A percentile compares a stretch with the other conserved stretches of the same genome.
phyloP scores from a whole-genome alignment of 495 filamentous ascomycete species.

The Rhizodiscina lignyota region DNA sequence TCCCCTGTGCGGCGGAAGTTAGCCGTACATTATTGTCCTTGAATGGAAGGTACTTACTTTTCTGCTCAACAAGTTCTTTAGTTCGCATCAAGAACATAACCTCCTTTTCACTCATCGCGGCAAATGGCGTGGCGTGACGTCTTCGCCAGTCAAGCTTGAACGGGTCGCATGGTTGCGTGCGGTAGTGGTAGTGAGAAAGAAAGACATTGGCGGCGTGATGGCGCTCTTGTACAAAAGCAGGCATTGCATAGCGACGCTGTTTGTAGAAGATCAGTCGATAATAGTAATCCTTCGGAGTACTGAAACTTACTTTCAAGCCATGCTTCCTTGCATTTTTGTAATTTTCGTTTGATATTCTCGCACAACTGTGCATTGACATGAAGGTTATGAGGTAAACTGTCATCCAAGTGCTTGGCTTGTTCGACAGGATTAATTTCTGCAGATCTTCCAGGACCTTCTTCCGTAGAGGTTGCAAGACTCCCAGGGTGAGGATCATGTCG shows the following conservation, averaged over 20 bases:
- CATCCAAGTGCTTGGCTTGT: not conserved
- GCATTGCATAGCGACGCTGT: not conserved
- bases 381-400: conserved; percentile 2
- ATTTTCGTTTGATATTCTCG: not conserved
- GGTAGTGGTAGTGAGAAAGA: conserved; percentile 4
- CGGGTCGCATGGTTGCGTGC: conserved; percentile 1
- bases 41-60: not conserved
- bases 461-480: not conserved
- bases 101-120: conserved; percentile 1
- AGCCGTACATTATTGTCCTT: not conserved
- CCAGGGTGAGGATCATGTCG: conserved; percentile 1
- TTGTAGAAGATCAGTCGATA: not conserved
- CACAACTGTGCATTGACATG: conserved; percentile 2
- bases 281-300: too few relatives aligned
- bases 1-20: not conserved
- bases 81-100: conserved; percentile 2
- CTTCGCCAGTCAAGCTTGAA: conserved; percentile 1
- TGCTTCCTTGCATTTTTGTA: conserved; percentile 2
- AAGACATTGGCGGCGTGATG: conserved; percentile 3
- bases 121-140: not conserved
- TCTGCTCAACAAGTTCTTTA: not conserved
- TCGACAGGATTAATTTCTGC: too few relatives aligned
- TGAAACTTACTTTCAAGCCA: not conserved
- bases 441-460: conserved; percentile 1
- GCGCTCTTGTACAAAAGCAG: not conserved